Evolutionary conservation across 2,329 filamentous ascomycete species (phyloP).

Genomic region (Delphinella strobiligena): DNA sequence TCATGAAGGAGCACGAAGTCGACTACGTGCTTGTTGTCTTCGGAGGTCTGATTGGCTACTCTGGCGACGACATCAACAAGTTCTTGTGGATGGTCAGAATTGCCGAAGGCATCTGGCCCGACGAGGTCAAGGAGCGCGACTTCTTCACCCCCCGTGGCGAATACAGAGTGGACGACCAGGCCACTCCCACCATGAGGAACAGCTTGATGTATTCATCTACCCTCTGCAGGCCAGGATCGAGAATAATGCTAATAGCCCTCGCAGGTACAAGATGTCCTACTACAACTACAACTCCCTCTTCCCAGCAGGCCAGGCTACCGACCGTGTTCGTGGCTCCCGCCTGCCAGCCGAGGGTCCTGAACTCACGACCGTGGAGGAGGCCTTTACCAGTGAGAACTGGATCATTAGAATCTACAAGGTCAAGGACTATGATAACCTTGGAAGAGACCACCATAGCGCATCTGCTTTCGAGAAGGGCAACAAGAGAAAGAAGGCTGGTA

Average conservation of each 20-base stretch:
- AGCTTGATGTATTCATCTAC: constrained; percentile 68
- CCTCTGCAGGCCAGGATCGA: background rate
- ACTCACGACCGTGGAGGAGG: constrained; percentile 85
- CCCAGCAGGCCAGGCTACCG: constrained; percentile 77
- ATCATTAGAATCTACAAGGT: constrained; percentile 99
- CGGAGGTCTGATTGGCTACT: constrained; percentile 90
- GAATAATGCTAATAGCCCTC: background rate
- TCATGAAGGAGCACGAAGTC: constrained; percentile 96
- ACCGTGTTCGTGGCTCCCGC: constrained; percentile 72
- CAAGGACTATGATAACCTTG: constrained; percentile 95
- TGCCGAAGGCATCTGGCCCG: constrained; percentile 98
- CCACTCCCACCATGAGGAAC: constrained; percentile 96
- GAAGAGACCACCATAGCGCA: constrained; percentile 66
- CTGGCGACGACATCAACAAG: constrained; percentile 98
- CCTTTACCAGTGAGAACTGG: constrained; percentile 99
- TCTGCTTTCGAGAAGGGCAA: constrained; percentile 63
- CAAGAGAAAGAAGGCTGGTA: constrained; percentile 69
- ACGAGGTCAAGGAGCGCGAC: constrained; percentile 92
- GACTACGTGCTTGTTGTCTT: constrained; percentile 98
- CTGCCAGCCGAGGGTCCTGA: constrained; percentile 77
- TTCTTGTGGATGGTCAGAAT: constrained; percentile 99
- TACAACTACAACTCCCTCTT: constrained; percentile 93
- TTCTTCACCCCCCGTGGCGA: constrained; percentile 92
- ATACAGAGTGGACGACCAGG: constrained; percentile 86
- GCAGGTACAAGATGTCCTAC: constrained; percentile 99